Percentiles rank a stretch among this genome's conserved stretches.
These are phyloP conservation scores for Rosa multiflora DNA, from an alignment of 306 rosid genomes.

Conservation along the genomic window DNA sequence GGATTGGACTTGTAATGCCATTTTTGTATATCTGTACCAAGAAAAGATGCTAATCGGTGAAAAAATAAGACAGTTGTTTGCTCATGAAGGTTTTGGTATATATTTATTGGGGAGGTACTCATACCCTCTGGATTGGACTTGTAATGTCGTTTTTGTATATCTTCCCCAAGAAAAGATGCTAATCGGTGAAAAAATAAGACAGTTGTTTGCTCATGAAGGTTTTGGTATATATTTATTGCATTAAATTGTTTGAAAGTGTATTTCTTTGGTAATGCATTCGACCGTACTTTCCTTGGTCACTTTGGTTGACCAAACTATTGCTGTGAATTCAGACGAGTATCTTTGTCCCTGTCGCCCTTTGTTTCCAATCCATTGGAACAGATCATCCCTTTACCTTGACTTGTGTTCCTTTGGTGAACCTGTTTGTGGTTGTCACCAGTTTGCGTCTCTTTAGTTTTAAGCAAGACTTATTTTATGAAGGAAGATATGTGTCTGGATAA, in stretches of 20 bases:
- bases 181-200: neutral
- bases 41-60: neutral
- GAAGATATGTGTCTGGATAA: neutral
- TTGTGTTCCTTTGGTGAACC: neutral
- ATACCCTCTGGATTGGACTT: neutral
- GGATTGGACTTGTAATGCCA: neutral
- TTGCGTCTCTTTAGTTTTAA: neutral
- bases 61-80: neutral
- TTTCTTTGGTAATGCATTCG: neutral
- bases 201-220: neutral
- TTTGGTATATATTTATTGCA: neutral
- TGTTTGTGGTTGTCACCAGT: neutral
- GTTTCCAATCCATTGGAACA: neutral
- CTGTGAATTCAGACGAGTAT: neutral
- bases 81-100: neutral
- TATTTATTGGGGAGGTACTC: neutral
- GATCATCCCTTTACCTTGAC: neutral
- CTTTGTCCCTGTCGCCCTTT: neutral
- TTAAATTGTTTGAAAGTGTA: neutral
- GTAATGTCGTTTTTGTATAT: neutral
- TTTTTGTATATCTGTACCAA: neutral
- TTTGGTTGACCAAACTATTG: neutral
- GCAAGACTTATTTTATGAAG: neutral
- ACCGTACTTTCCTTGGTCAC: neutral
- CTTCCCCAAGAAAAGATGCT: neutral